Base-by-base conservation (phyloP, 305 asterid species). In the Rubia occidens region DNA sequence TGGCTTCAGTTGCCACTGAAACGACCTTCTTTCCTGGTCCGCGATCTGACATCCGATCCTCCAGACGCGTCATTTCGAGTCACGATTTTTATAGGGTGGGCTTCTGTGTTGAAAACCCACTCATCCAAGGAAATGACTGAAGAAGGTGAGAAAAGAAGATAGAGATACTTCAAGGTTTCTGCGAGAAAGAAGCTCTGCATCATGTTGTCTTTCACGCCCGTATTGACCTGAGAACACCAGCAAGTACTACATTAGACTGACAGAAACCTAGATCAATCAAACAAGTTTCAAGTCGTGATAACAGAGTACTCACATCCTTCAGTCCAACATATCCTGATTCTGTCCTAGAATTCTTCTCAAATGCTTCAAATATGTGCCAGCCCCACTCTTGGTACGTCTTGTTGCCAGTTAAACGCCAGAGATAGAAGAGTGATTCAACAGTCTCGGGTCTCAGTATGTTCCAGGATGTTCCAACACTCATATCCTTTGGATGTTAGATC, bases 361-460 rank as follows among this genome's bases (percentile, higher is more conserved):
- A 94, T 79, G 99, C 99, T 82, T 86, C 90, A 77, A 94, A 94
- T 77, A 94, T 94, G 79, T 91, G 85, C 99, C 99, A 94, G 76
- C 99, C 99, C 99, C 99, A 94, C 72, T 94, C 99, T 78, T 91
- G 94, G 74, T 91, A 94, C 2, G 99, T 94, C 91, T 87, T 85
- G 74, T 94, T 94, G 66, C 99, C 99, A 37, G 99, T 94, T 81
- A 94, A 79, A 60, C 99, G 97, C 96, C 96, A 94, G 61, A 94
- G 96, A 79, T 94, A 94, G 70, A 94, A 94, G 74, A 94, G 97
- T 37, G 99, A 94, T 81, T 94, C 99, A 43, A 94, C 90, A 64
- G 99, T 94, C 87, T 94, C 99, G 24, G 99, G 99, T 93, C 99
- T 86, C 80, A 94, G 78, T 84, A 91, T 94, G 85, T 91, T 94